These are phyloP conservation scores for Paramecium bursaria DNA, from an alignment of 73 alveolate genomes.

Conservation along the genomic window DNA sequence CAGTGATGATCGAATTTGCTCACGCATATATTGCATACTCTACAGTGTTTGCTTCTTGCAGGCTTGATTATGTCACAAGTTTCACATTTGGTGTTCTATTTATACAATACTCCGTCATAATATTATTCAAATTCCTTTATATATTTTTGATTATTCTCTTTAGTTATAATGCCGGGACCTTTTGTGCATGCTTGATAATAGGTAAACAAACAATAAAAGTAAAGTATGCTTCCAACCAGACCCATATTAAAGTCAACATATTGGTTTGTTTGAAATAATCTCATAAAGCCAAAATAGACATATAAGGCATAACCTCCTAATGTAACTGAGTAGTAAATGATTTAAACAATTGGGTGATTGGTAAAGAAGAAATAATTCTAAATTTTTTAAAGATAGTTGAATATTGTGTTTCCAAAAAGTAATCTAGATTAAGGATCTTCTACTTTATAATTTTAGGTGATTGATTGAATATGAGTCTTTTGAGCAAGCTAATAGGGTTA, in stretches of 20 bases:
- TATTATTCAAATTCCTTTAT: conserved; percentile 45
- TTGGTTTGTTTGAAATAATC: conserved; percentile 30
- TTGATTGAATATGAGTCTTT: conserved; percentile 23
- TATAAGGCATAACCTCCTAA: conserved; percentile 40
- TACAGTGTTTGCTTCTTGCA: conserved; percentile 85
- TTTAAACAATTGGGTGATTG: conserved; percentile 59
- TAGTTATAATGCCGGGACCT: conserved; percentile 60
- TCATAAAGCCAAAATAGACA: conserved; percentile 47
- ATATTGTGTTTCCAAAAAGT: conserved; percentile 25
- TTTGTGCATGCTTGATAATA: conserved; percentile 53
- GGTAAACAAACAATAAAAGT: conserved; percentile 53
- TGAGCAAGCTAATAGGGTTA: conserved; percentile 33
- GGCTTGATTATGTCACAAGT: conserved; percentile 70
- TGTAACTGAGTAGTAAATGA: conserved; percentile 27
- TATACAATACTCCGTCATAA: conserved; percentile 61
- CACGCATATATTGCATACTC: conserved; percentile 84
- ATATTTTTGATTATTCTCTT: conserved; percentile 55
- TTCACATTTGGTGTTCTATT: conserved; percentile 20
- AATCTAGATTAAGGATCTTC: background rate
- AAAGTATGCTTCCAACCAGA: conserved; percentile 39
- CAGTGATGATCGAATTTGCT: conserved; percentile 93
- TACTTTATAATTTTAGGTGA: conserved; percentile 52
- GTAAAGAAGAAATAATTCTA: conserved; percentile 54
- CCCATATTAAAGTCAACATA: conserved; percentile 18
- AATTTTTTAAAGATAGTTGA: background rate